These are phyloP conservation scores for Phytophthora agathidicida DNA, from an alignment of 352 stramenopile species.

Conservation along the genomic window DNA sequence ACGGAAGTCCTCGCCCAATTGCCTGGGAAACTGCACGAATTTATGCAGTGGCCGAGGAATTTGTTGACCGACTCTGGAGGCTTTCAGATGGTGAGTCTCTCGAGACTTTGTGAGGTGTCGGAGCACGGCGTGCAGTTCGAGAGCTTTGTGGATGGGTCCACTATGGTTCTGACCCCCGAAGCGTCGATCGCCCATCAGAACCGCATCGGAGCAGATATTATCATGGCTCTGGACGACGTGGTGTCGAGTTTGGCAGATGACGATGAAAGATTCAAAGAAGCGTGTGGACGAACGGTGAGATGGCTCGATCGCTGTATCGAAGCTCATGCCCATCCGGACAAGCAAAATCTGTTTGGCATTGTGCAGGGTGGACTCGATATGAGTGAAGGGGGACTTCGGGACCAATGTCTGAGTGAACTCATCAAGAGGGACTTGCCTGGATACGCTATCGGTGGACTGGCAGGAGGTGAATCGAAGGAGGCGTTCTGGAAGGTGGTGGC, in stretches of 20 bases:
- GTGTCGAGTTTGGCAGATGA: conserved; percentile 91
- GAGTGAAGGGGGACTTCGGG: conserved; percentile 88
- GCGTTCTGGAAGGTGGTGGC: conserved; percentile 96
- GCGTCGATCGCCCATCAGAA: conserved; percentile 94
- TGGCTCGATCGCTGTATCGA: conserved; percentile 96
- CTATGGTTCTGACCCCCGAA: conserved; percentile 95
- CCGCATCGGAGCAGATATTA: conserved; percentile 97
- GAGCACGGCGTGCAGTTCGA: conserved; percentile 75
- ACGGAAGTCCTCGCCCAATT: conserved; percentile 85
- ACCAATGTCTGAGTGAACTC: conserved; percentile 92
- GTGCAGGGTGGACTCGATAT: conserved; percentile 96
- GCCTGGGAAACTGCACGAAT: conserved; percentile 93
- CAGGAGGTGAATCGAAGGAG: conserved; percentile 93
- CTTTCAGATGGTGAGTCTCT: conserved; percentile 98
- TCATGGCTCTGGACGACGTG: conserved; percentile 99
- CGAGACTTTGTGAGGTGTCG: conserved; percentile 95
- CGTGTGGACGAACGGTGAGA: conserved; percentile 92
- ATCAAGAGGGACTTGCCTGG: conserved; percentile 82
- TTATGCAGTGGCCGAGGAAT: conserved; percentile 95
- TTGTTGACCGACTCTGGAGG: conserved; percentile 97
- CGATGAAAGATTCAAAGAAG: conserved; percentile 90
- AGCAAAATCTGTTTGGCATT: conserved; percentile 98
- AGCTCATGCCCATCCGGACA: conserved; percentile 83
- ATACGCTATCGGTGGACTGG: conserved; percentile 97
- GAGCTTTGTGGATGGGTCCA: conserved; percentile 89